Base-by-base conservation (phyloP, 495 filamentous ascomycete genomes). In the Penicillium coprophilum region DNA sequence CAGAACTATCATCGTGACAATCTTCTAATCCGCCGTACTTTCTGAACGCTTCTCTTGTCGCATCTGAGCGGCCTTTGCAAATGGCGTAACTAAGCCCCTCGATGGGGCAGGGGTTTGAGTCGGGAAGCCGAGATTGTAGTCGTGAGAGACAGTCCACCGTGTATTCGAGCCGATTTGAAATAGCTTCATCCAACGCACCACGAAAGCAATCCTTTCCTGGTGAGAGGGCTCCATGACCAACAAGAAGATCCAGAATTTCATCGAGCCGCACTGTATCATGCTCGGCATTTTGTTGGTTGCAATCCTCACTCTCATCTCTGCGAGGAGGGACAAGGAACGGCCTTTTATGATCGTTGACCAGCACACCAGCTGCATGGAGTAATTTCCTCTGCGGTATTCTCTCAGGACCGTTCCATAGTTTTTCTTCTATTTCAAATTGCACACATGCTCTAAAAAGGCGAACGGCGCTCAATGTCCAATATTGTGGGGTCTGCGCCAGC, bases 401-500 rank as follows among this genome's bases (percentile, higher is more conserved):
- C 10, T 4, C 28, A 1, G 19, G 21, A 11, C 47, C n/a, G 46
- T 40, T 46, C 27, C 27, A 40, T 30, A 23, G n/a, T 46, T 55
- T 27, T 4, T 32, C 30, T 45, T 57, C 54, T 6, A 7, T 19
- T 34, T 57, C 54, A 34, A 56, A 57, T 12, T 57, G 23, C 6
- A 20, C 54, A 50, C 54, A 57, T 38, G 38, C 39, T 45, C 38
- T 30, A 10, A 57, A 57, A 20, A 19, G 56, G 56, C 7, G 59
- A 27, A 36, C 30, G 27, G 12, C 38, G 30, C 27, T 46, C 4
- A n/a, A 46, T 59, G 50, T 40, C 59, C 15, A 17, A 44, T 40
- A 55, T 13, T 43, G 50, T 50, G 27, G 45, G 46, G 38, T 47
- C 56, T 34, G 56, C 60, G n/a, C 53, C 63, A 24, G 60, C 56